Base-by-base conservation (phyloP, 2,329 filamentous ascomycete species). In the Pseudocercospora pini-densiflorae region DNA sequence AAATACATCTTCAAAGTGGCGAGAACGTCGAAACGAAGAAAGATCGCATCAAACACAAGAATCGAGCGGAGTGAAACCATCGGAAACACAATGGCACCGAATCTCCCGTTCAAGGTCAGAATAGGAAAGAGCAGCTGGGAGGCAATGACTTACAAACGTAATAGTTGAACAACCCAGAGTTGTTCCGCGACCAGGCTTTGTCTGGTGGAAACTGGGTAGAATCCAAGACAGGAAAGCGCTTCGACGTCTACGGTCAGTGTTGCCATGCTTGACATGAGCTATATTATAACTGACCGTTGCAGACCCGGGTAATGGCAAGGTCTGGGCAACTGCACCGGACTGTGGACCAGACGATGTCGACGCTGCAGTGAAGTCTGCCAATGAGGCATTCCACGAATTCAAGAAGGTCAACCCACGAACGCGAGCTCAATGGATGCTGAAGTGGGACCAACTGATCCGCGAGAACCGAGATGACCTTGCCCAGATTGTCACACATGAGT, bases 401-500 rank as follows among this genome's bases (percentile, higher is more conserved):
- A 83, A 81, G 65, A 88, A 87, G 68, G 78, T 84, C 62, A 90
- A 85, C 69, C 88, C 89, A 0, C 82, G 87, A 16, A 82, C 83
- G 61, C 84, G 89, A 61, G 88, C 89, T 1, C 85, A 89, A 71
- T 85, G 86, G 77, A 79, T 92, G 9, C 77, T 89, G 62, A 87
- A 87, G 76, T 91, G 89, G 88, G 86, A 91, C 76, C 77, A 83
- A 3, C 81, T 91, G 63, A 90, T 90, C 70, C 83, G 85, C 7
- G 86, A 86, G 61, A 86, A 89, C 70, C 83, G 81, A 66, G 86
- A 89, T 59, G 89, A 91, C 70, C 78, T 91, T 36, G 87, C 88
- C 2, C 84, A 85, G 23, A 87, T 90, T 63, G 79, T 90, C 3
- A 88, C 87, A 0, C 86, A 89, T 69, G 86, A 86, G 75, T 86